Conservation (phyloP, 1,139 yeast genomes). For the Geotrichum cucujoidarum region DNA sequence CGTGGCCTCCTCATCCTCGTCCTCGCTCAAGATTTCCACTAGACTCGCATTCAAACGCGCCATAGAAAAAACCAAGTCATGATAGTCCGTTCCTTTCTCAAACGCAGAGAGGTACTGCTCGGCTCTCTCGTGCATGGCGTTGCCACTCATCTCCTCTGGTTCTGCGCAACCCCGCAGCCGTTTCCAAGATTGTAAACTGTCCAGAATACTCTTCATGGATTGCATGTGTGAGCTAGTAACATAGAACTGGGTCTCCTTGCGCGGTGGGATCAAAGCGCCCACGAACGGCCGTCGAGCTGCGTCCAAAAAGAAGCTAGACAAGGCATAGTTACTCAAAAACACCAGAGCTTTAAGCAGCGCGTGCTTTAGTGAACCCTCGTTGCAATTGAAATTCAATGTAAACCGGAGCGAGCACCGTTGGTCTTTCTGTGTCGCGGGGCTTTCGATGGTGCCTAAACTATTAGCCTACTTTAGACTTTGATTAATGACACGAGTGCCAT, state of each 20-base stretch:
- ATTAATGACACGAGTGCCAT: not conserved
- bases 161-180: too few species aligned
- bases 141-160: not conserved
- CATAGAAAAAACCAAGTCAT: not conserved
- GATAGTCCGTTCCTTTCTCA: not conserved
- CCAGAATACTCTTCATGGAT: slow-evolving; percentile 1
- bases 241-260: not conserved
- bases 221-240: not conserved
- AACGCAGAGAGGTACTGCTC: not conserved
- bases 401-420: too few species aligned
- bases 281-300: not conserved
- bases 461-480: not conserved
- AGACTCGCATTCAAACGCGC: not conserved
- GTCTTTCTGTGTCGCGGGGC: not conserved
- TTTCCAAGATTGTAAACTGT: not conserved
- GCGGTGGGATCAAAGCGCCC: not conserved
- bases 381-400: not conserved
- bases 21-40: not conserved
- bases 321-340: slow-evolving; percentile 1
- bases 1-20: not conserved
- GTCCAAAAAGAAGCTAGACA: slow-evolving; percentile 2
- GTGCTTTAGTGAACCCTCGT: too few species aligned
- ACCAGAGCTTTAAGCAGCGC: not conserved
- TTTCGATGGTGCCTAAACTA: not conserved
- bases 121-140: not conserved